These are phyloP conservation scores for Trametes gibbosa DNA, from an alignment of 768 basidiomycete genomes.

Conservation along the genomic window DNA sequence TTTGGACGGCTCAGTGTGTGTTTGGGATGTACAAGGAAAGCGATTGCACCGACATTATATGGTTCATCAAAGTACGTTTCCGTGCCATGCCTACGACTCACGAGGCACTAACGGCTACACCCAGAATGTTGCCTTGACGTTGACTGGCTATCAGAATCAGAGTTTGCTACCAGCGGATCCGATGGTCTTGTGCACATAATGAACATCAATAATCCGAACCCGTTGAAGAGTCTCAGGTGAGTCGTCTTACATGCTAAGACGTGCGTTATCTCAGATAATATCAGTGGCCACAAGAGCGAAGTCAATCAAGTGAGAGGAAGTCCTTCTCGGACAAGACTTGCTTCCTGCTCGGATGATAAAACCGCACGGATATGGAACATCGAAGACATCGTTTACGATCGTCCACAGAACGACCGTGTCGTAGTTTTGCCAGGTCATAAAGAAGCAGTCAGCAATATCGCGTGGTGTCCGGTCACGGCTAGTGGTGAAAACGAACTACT, in stretches of 20 bases:
- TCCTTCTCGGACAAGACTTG: constrained; percentile 59
- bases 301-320: constrained; percentile 78
- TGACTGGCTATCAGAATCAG: constrained; percentile 71
- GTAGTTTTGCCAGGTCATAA: constrained; percentile 60
- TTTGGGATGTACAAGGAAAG: constrained; percentile 73
- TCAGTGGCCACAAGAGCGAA: constrained; percentile 71
- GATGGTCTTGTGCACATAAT: constrained; percentile 63
- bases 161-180: constrained; percentile 73
- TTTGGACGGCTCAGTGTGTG: constrained; percentile 70
- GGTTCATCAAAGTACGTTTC: constrained; percentile 56
- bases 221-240: constrained; percentile 62
- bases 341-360: constrained; percentile 80
- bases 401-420: constrained; percentile 32
- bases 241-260: constrained; percentile 24
- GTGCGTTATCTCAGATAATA: neutral
- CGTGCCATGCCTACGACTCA: neutral
- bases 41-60: constrained; percentile 60
- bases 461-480: constrained; percentile 62
- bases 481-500: constrained; percentile 55
- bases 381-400: constrained; percentile 39
- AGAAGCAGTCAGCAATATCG: constrained; percentile 60
- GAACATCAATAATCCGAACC: constrained; percentile 48
- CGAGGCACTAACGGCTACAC: too few relatives aligned
- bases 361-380: constrained; percentile 78
- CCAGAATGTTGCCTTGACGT: constrained; percentile 78